Conservation (phyloP, 2,329 filamentous ascomycete genomes). For the Fusarium bactridioides region DNA sequence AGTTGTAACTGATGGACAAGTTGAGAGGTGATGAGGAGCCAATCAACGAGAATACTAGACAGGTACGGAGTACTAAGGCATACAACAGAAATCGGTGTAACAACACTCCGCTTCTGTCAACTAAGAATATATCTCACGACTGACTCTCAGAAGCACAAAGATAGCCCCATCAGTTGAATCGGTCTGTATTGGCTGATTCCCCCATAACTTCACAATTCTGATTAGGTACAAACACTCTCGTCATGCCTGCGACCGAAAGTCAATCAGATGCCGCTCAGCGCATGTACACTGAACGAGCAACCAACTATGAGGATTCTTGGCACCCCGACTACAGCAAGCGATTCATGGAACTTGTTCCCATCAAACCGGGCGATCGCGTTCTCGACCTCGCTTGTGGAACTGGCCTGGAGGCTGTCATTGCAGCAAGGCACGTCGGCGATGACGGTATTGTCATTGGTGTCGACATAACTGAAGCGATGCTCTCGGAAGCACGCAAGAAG, state of each 20-base stretch:
- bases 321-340: slow-evolving; percentile 44
- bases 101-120: not conserved
- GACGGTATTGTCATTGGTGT: slow-evolving; percentile 43
- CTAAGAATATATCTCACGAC: not conserved
- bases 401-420: slow-evolving; percentile 44
- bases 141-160: not conserved
- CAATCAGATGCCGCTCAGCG: slow-evolving; percentile 34
- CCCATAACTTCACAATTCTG: not conserved
- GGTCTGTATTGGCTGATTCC: not conserved
- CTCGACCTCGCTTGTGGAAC: slow-evolving; percentile 49
- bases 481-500: slow-evolving; percentile 39
- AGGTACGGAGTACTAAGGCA: not conserved
- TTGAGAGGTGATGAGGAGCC: not conserved
- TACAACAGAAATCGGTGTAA: not conserved
- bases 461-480: slow-evolving; percentile 46
- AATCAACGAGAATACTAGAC: not conserved
- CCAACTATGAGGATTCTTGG: slow-evolving; percentile 46
- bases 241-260: slow-evolving; percentile 10
- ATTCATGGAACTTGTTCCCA: slow-evolving; percentile 40
- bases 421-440: slow-evolving; percentile 40
- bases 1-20: not conserved
- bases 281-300: slow-evolving; percentile 45
- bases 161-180: not conserved
- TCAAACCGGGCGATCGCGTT: slow-evolving; percentile 40
- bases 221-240: not conserved